A percentile compares a stretch with the other conserved stretches of the same genome.
Evolutionary conservation across 495 filamentous ascomycete species (phyloP).

Genomic region (Chaetomium cochliodes): DNA sequence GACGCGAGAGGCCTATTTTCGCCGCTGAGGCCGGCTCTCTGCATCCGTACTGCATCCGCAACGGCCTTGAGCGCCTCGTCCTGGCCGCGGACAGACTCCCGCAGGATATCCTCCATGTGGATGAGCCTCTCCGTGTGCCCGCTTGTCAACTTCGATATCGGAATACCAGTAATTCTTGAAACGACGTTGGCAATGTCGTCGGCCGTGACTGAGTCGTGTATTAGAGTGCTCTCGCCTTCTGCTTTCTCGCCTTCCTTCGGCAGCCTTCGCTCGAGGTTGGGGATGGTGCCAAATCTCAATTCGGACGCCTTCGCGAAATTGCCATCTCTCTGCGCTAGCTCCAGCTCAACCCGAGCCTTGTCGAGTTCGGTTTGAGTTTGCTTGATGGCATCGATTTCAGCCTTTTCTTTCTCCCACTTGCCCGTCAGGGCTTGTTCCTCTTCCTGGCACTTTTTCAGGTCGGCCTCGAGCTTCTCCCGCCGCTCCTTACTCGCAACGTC

Average conservation of each 20-base stretch:
- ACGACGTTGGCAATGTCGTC: conserved; percentile 95
- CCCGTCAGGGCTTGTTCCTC: conserved; percentile 65
- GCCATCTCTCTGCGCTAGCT: conserved; percentile 83
- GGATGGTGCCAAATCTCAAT: conserved; percentile 82
- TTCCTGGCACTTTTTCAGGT: conserved; percentile 69
- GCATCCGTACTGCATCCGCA: conserved; percentile 89
- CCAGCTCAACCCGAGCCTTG: conserved; percentile 77
- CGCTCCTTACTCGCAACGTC: conserved; percentile 85
- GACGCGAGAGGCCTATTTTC: conserved; percentile 88
- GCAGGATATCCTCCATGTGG: conserved; percentile 88
- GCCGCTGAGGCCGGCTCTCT: conserved; percentile 84
- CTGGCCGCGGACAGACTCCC: conserved; percentile 83
- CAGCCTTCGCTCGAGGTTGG: conserved; percentile 70
- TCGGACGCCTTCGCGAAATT: conserved; percentile 87
- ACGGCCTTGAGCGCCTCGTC: conserved; percentile 91
- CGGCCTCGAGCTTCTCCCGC: conserved; percentile 76
- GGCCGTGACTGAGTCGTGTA: conserved; percentile 89
- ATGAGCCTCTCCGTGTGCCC: conserved; percentile 91
- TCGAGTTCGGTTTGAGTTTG: conserved; percentile 82
- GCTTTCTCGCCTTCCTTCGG: conserved; percentile 66
- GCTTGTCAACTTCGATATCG: conserved; percentile 82
- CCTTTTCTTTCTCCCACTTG: conserved; percentile 86
- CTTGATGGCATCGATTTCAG: conserved; percentile 81
- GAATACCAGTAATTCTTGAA: conserved; percentile 86
- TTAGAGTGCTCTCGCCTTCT: conserved; percentile 55